These are phyloP conservation scores for Syncephalastrum contaminatum DNA, from an alignment of 371 early-diverging fungal genomes.

Conservation along the genomic window DNA sequence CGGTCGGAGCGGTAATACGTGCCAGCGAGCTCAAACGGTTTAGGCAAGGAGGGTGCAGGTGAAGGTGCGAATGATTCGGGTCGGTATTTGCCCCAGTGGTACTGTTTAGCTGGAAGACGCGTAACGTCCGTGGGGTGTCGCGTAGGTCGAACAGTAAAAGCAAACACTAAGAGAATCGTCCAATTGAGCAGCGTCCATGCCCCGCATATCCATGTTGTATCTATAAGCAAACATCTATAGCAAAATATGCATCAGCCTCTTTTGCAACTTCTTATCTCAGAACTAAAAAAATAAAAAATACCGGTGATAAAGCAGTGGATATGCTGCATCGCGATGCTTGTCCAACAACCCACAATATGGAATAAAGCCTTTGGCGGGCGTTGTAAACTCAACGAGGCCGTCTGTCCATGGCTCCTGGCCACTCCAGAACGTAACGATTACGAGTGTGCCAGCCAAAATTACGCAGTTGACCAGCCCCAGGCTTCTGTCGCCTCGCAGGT, in stretches of 20 bases:
- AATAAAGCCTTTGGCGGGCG: constrained; percentile 35
- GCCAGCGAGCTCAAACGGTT: too few relatives aligned
- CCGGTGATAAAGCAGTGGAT: constrained; percentile 40
- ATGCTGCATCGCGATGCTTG: constrained; percentile 21
- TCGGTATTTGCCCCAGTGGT: too few relatives aligned
- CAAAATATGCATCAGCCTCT: not conserved
- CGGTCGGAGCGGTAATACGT: too few relatives aligned
- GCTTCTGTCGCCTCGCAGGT: constrained; percentile 29
- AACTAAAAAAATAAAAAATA: not conserved
- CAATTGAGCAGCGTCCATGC: not conserved
- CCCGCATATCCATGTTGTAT: constrained; percentile 1
- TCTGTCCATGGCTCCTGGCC: constrained; percentile 43
- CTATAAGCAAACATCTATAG: constrained; percentile 2
- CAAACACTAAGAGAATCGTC: too few relatives aligned
- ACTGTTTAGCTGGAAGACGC: too few relatives aligned
- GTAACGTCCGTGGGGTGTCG: too few relatives aligned
- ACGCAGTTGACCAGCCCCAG: constrained; percentile 26
- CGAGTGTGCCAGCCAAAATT: constrained; percentile 8
- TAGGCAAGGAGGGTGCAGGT: too few relatives aligned
- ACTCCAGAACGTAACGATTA: constrained; percentile 20
- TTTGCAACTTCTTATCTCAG: not conserved
- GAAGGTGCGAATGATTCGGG: too few relatives aligned
- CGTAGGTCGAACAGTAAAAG: too few relatives aligned
- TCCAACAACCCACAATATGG: constrained; percentile 27
- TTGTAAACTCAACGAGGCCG: constrained; percentile 29